Evolutionary conservation across 805 yeast genomes (phyloP).

Genomic region (Wickerhamomyces silvicola): DNA sequence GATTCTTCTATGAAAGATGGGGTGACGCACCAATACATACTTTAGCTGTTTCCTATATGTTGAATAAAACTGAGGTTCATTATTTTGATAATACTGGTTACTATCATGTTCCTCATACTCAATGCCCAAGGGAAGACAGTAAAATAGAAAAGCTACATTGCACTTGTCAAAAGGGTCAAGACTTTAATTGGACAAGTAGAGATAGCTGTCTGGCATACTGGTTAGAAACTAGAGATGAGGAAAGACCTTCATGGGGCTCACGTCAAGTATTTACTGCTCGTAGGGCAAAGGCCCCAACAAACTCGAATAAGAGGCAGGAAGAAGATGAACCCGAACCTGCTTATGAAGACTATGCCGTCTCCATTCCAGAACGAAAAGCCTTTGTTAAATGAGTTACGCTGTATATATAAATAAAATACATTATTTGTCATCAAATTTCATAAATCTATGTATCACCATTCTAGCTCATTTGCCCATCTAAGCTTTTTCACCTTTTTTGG

Average conservation of each 20-base stretch:
- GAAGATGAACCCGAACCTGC: not conserved
- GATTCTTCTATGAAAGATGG: conserved; percentile 85
- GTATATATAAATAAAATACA: not conserved
- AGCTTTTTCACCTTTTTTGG: conserved; percentile 8
- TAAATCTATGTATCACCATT: too few relatives aligned
- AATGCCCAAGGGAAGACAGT: conserved; percentile 48
- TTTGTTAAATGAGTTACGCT: not conserved
- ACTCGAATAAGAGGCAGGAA: not conserved
- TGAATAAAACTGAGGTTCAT: conserved; percentile 52
- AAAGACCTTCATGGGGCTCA: conserved; percentile 22
- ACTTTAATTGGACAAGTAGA: conserved; percentile 20
- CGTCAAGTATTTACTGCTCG: not conserved
- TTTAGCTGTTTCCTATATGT: conserved; percentile 58
- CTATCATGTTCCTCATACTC: conserved; percentile 52
- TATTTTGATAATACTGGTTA: conserved; percentile 75
- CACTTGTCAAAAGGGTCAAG: conserved; percentile 36
- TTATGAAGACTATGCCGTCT: not conserved
- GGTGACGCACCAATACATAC: conserved; percentile 94
- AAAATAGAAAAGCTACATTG: conserved; percentile 41
- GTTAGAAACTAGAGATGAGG: conserved; percentile 11
- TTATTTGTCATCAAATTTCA: not conserved
- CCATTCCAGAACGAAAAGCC: not conserved
- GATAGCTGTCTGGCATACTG: conserved; percentile 21
- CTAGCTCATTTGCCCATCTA: conserved; percentile 19
- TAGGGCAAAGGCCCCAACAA: not conserved